These are phyloP conservation scores for Cynara cardunculus DNA, from an alignment of 129 eudicot species.

Conservation along the genomic window DNA sequence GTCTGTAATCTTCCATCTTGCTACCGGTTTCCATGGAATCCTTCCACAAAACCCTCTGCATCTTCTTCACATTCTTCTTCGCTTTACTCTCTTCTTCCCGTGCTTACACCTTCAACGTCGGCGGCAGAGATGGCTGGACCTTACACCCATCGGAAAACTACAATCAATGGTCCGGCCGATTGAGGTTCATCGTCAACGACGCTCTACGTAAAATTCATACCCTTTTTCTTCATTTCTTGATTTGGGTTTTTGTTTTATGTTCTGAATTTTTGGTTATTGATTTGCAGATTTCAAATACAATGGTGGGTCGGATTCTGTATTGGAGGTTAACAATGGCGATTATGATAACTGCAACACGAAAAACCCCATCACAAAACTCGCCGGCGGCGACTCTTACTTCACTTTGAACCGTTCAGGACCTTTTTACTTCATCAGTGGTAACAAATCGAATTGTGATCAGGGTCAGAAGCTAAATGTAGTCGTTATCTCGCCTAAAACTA, in stretches of 20 bases:
- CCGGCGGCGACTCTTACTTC: slow-evolving; percentile 50
- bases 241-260: not conserved
- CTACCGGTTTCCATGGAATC: slow-evolving; percentile 21
- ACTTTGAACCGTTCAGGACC: slow-evolving; percentile 60
- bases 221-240: not conserved
- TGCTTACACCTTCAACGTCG: slow-evolving; percentile 50
- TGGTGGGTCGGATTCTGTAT: slow-evolving; percentile 60
- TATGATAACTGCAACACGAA: slow-evolving; percentile 48
- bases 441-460: slow-evolving; percentile 46
- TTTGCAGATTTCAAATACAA: slow-evolving; percentile 63
- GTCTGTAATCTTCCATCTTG: not conserved
- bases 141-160: slow-evolving; percentile 55
- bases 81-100: slow-evolving; percentile 9
- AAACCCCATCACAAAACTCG: slow-evolving; percentile 37
- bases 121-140: slow-evolving; percentile 75
- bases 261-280: not conserved
- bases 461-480: slow-evolving; percentile 62
- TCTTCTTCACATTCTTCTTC: slow-evolving; percentile 9
- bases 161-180: slow-evolving; percentile 53
- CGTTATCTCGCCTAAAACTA: slow-evolving; percentile 41
- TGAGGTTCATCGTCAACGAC: slow-evolving; percentile 67
- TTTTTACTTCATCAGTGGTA: slow-evolving; percentile 73
- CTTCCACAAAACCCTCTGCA: not conserved
- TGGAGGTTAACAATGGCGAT: slow-evolving; percentile 61
- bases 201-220: slow-evolving; percentile 51